Evolutionary conservation across 2,329 filamentous ascomycete genomes (phyloP), one percentile per base, ranked within the genome.

Genomic region (Calonectria hawksworthii): DNA sequence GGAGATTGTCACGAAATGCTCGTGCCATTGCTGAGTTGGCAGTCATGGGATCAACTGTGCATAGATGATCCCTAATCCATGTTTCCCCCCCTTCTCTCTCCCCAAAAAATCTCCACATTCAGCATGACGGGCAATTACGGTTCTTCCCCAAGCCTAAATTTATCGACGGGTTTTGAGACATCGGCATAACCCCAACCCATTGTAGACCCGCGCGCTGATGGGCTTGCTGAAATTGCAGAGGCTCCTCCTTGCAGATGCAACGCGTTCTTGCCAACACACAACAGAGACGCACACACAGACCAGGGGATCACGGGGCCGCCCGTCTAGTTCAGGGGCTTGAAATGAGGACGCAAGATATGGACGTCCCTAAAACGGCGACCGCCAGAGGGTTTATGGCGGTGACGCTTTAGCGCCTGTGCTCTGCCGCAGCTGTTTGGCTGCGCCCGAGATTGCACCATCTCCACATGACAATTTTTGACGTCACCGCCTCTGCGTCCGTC

Each of bases 401-500:
- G 68, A 71, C 68, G 21, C 51, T 65, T 56, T 64, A 64, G 70
- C 51, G 61, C 52, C 64, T 59, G 50, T 68, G 54, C 26, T 28
- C n/a, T 70, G 41, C 67, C 67, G 30, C 34, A 26, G 34, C 28
- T 69, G 72, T 30, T 68, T 72, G 74, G 72, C 69, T 70, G 28
- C 70, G 68, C 65, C 59, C 72, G 74, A 81, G 74, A 80, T 80
- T 80, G 70, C 76, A 34, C 21, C 54, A 68, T 78, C 77, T 56
- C 79, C 79, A 79, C 76, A 66, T 72, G 54, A 70, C 73, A 78
- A 71, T 73, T 68, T 73, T 70, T 81, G 79, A 80, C 79, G 77
- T 80, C 79, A 80, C 72, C 63, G 23, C 52, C 41, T 56, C 44
- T 69, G 65, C 63, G 47, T 74, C 65, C 65, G 56, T 68, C 66